phyloP scores from a whole-genome alignment of 768 basidiomycete species.

The Boletus pseudopeckii region DNA sequence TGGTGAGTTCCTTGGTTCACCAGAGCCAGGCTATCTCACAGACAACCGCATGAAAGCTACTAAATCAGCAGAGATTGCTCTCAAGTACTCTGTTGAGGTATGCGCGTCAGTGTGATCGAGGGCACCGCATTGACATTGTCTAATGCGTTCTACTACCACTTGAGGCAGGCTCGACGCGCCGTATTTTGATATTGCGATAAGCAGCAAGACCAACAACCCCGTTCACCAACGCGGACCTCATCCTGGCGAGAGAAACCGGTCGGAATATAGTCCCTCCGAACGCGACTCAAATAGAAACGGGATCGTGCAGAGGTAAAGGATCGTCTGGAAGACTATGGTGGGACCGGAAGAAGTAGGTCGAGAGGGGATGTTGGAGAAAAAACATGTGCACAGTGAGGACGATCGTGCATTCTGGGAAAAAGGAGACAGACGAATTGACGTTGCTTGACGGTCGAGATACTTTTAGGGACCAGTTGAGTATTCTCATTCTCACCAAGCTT shows the following conservation, averaged over 20 bases:
- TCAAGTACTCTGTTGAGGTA: no score
- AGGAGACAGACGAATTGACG: slow-evolving; percentile 71
- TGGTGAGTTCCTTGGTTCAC: no score
- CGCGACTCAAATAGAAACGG: slow-evolving; percentile 48
- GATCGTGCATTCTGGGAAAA: slow-evolving; percentile 49
- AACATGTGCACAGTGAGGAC: slow-evolving; percentile 63
- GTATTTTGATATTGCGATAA: no score
- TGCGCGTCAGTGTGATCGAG: no score
- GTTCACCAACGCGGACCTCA: slow-evolving; percentile 63
- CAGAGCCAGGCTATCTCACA: no score
- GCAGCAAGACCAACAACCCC: no score
- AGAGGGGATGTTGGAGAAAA: slow-evolving; percentile 85
- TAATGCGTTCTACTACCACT: no score
- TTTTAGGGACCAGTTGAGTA: no score
- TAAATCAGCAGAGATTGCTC: no score
- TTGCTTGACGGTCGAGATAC: slow-evolving; percentile 66
- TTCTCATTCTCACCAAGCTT: background rate
- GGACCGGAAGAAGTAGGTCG: slow-evolving; percentile 75
- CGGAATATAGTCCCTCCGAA: slow-evolving; percentile 52
- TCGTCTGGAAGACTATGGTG: slow-evolving; percentile 67
- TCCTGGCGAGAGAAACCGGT: slow-evolving; percentile 63
- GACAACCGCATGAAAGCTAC: no score
- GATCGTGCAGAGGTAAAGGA: slow-evolving; percentile 40
- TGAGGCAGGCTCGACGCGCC: no score
- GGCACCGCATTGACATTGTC: no score